A percentile compares a stretch with the other conserved stretches of the same genome.
phyloP scores from a whole-genome alignment of 2,329 filamentous ascomycete genomes.

The Arthroderma sp. region DNA sequence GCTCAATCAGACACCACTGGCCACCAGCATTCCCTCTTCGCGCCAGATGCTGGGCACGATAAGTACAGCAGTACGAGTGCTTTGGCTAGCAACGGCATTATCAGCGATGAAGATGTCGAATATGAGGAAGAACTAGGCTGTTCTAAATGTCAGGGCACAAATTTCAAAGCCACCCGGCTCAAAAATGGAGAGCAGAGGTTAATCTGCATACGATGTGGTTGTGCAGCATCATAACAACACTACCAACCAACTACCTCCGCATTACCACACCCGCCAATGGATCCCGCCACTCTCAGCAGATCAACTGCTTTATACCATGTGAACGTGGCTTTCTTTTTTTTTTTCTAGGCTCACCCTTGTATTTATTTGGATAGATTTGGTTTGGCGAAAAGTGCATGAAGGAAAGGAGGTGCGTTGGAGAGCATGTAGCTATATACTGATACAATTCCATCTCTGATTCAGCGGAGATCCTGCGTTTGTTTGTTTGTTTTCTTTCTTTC shows the following conservation, averaged over 20 bases:
- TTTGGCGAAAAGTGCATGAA: neutral
- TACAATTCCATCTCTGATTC: neutral
- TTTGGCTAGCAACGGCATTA: conserved; percentile 3
- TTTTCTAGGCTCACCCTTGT: neutral
- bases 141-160: conserved; percentile 46
- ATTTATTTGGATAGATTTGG: neutral
- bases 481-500: neutral
- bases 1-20: conserved; percentile 24
- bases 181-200: conserved; percentile 44
- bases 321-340: neutral
- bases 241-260: neutral
- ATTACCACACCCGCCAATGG: neutral
- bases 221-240: conserved; percentile 7
- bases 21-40: conserved; percentile 7
- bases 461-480: neutral
- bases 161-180: conserved; percentile 50
- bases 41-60: conserved; percentile 12
- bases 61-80: conserved; percentile 14
- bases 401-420: neutral
- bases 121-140: conserved; percentile 44
- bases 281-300: neutral
- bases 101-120: conserved; percentile 30
- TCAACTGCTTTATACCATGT: neutral
- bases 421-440: neutral
- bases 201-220: conserved; percentile 48